Evolutionary conservation across 2,329 filamentous ascomycete genomes (phyloP), one percentile per base, ranked within the genome.

Genomic region (Penicillium sp.): DNA sequence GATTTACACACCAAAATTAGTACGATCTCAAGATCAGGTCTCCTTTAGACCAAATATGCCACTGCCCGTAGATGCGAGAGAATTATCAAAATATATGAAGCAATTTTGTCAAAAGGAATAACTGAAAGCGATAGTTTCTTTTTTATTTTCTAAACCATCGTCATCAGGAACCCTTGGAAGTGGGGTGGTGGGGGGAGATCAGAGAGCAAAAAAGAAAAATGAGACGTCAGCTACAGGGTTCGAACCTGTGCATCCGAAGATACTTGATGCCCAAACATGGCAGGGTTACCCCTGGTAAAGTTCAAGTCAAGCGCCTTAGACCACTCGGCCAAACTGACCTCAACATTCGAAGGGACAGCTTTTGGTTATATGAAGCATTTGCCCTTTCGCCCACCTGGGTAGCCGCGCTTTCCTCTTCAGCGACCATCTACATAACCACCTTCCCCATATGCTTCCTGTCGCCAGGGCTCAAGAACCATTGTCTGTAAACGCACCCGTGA

Each of bases 231-330:
- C 51, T 54, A 54, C 51, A 54, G 51, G 51, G 51, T 54, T 54
- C 51, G 51, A 54, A 54, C 51, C 51, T 54, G 51, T 54, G 51
- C 51, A 54, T 54, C 51, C 51, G 51, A 54, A 54, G 51, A 54
- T 54, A 54, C 51, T 54, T 38, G 51, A 54, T 54, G 51, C 51
- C 51, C 51, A 40, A 54, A 54, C 51, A 54, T 54, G 37, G 37
- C 26, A 54, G 40, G 40, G 19, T 44, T 44, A 13, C 51, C 37
- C 51, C 30, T 3, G 4, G 2, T 33, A 54, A 12, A 26, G 37
- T 54, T 54, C 51, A 54, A 54, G 51, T 54, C 51, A 38, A 54
- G 51, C 51, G 51, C 51, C 51, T 54, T 54, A 54, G 51, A 54
- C 51, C 51, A 54, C 51, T 54, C 51, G 51, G 51, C 51, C 51